Percentiles rank a stretch among this genome's conserved stretches.
Conservation (phyloP, 768 basidiomycete genomes). For the Termitomyces sp. region DNA sequence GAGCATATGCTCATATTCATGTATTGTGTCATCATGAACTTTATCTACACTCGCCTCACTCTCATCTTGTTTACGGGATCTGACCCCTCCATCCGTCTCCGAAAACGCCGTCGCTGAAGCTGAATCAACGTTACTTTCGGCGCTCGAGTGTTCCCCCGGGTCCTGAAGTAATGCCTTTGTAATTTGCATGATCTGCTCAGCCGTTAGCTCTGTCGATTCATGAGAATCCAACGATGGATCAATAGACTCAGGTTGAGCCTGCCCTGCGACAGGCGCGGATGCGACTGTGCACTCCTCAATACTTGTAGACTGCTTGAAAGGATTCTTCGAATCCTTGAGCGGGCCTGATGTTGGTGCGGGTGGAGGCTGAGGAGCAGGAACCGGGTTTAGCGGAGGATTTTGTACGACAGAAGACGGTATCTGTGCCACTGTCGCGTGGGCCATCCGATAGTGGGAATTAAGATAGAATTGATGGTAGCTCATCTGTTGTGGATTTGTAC, state of each 20-base stretch:
- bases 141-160: slow-evolving; percentile 26
- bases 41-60: neutral
- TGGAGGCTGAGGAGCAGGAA: slow-evolving; percentile 1
- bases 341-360: slow-evolving; percentile 2
- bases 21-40: slow-evolving; percentile 11
- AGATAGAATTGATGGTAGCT: slow-evolving; percentile 34
- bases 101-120: slow-evolving; percentile 9
- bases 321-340: slow-evolving; percentile 2
- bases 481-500: slow-evolving; percentile 25
- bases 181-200: slow-evolving; percentile 21
- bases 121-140: slow-evolving; percentile 11
- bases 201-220: slow-evolving; percentile 17
- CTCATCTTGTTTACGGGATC: slow-evolving; percentile 1
- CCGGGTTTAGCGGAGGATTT: slow-evolving; percentile 4
- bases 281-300: neutral
- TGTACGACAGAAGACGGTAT: slow-evolving; percentile 11
- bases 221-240: slow-evolving; percentile 23
- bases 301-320: neutral
- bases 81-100: slow-evolving; percentile 1
- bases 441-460: slow-evolving; percentile 37
- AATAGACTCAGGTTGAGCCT: slow-evolving; percentile 9
- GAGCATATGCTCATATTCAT: slow-evolving; percentile 43
- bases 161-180: slow-evolving; percentile 30
- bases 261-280: neutral
- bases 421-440: slow-evolving; percentile 16